Conservation (phyloP, 768 basidiomycete genomes). For the Mrakia hoshinonis region DNA sequence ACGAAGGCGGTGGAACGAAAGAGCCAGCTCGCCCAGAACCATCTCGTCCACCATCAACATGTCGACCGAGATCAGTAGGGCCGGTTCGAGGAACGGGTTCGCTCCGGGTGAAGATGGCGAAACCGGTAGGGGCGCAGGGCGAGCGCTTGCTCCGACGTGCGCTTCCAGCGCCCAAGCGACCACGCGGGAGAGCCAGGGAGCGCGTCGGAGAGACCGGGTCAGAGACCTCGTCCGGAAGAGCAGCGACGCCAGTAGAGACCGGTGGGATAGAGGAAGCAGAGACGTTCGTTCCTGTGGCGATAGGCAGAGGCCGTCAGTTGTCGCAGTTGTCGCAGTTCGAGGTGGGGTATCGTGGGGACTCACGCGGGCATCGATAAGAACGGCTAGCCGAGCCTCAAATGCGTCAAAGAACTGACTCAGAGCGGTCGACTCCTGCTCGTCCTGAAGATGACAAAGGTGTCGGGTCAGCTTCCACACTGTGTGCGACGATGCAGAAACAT, state of each 20-base stretch:
- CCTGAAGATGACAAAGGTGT: no score
- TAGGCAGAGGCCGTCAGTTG: constrained; percentile 35
- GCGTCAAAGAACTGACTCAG: constrained; percentile 45
- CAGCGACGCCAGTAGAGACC: constrained; percentile 54
- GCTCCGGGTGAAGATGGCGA: background rate
- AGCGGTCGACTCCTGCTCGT: background rate
- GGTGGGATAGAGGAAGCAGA: constrained; percentile 51
- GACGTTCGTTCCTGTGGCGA: constrained; percentile 54
- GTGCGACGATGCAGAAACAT: no score
- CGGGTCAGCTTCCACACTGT: no score
- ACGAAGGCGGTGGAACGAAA: background rate
- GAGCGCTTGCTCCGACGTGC: constrained; percentile 25
- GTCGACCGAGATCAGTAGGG: background rate
- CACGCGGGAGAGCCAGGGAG: constrained; percentile 36
- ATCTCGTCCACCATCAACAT: background rate
- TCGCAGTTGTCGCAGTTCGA: background rate
- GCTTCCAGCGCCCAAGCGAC: constrained; percentile 40
- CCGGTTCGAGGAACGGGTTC: background rate
- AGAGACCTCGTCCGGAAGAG: constrained; percentile 58
- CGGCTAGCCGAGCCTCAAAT: constrained; percentile 53
- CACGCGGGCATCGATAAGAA: constrained; percentile 56
- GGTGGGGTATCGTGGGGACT: background rate
- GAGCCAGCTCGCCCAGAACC: background rate
- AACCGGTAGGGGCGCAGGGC: background rate
- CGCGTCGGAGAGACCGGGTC: constrained; percentile 53